Percentiles rank a stretch among this genome's conserved stretches.
These are phyloP conservation scores for Fusarium secorum DNA, from an alignment of 2,329 filamentous ascomycete species.

Conservation along the genomic window DNA sequence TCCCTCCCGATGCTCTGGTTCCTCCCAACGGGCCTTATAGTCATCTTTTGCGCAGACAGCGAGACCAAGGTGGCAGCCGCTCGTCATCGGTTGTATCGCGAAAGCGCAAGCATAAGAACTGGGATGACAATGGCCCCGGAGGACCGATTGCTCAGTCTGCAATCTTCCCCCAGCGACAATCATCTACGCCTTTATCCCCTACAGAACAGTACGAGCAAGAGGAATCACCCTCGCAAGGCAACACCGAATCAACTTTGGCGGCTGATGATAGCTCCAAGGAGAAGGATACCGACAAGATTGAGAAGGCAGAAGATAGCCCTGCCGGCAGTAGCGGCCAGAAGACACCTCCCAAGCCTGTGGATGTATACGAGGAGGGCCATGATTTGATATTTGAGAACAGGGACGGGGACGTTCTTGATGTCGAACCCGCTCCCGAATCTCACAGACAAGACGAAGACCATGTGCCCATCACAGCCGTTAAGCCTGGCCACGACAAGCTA, in stretches of 20 bases:
- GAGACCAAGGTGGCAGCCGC: slow-evolving; percentile 74
- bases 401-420: slow-evolving; percentile 83
- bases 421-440: slow-evolving; percentile 52
- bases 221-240: slow-evolving; percentile 43
- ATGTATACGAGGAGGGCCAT: slow-evolving; percentile 83
- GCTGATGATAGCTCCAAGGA: slow-evolving; percentile 46
- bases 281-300: slow-evolving; percentile 40
- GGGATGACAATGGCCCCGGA: slow-evolving; percentile 79
- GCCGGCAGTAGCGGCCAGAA: slow-evolving; percentile 22
- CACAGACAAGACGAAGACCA: slow-evolving; percentile 24
- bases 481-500: slow-evolving; percentile 31
- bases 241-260: slow-evolving; percentile 47
- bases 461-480: slow-evolving; percentile 29
- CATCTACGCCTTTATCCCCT: slow-evolving; percentile 34
- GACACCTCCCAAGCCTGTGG: slow-evolving; percentile 52
- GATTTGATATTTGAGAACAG: slow-evolving; percentile 83
- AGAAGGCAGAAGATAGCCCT: slow-evolving; percentile 35
- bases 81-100: slow-evolving; percentile 67
- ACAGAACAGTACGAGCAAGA: slow-evolving; percentile 42
- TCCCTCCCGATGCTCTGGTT: slow-evolving; percentile 75
- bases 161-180: slow-evolving; percentile 72
- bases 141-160: slow-evolving; percentile 91
- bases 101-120: slow-evolving; percentile 71
- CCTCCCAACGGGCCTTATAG: slow-evolving; percentile 64
- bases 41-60: slow-evolving; percentile 81